phyloP scores from a whole-genome alignment of 1,284 basidiomycete species.

The Austroboletus novae-zelandiae region DNA sequence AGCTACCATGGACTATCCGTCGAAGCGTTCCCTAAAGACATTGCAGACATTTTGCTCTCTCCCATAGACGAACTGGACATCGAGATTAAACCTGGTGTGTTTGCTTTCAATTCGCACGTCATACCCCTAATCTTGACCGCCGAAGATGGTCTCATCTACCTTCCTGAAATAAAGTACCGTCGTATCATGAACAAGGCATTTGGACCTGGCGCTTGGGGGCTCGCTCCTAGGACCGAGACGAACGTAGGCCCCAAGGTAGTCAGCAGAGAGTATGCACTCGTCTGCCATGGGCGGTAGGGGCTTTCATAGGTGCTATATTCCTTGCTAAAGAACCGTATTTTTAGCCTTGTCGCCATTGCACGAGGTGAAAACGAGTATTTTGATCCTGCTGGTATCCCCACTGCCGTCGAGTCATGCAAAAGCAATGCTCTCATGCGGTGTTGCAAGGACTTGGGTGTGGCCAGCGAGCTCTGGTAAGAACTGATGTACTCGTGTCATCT shows the following conservation, averaged over 20 bases:
- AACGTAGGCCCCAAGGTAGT: slow-evolving; percentile 89
- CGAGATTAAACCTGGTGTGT: slow-evolving; percentile 90
- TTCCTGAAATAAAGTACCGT: slow-evolving; percentile 99
- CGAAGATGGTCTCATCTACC: slow-evolving; percentile 89
- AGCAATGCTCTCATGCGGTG: slow-evolving; percentile 98
- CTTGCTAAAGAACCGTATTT: neutral
- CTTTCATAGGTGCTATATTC: neutral
- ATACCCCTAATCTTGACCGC: neutral
- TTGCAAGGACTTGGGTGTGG: slow-evolving; percentile 95
- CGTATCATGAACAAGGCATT: slow-evolving; percentile 92
- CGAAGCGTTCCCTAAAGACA: slow-evolving; percentile 78
- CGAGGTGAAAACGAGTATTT: slow-evolving; percentile 98
- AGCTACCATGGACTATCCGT: slow-evolving; percentile 83
- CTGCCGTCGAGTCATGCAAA: slow-evolving; percentile 94
- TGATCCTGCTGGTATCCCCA: slow-evolving; percentile 87
- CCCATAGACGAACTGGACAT: slow-evolving; percentile 80
- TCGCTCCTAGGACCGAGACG: slow-evolving; percentile 91
- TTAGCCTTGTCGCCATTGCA: slow-evolving; percentile 85
- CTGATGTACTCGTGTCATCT: neutral
- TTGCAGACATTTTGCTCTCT: slow-evolving; percentile 70
- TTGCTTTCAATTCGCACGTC: neutral
- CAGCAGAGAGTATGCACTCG: slow-evolving; percentile 91
- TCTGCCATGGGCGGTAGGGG: slow-evolving; percentile 85
- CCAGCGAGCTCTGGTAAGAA: slow-evolving; percentile 90
- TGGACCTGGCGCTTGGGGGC: slow-evolving; percentile 96